These are phyloP conservation scores for Chalaropsis ovoidea DNA, from an alignment of 2,329 filamentous ascomycete species.

Conservation along the genomic window DNA sequence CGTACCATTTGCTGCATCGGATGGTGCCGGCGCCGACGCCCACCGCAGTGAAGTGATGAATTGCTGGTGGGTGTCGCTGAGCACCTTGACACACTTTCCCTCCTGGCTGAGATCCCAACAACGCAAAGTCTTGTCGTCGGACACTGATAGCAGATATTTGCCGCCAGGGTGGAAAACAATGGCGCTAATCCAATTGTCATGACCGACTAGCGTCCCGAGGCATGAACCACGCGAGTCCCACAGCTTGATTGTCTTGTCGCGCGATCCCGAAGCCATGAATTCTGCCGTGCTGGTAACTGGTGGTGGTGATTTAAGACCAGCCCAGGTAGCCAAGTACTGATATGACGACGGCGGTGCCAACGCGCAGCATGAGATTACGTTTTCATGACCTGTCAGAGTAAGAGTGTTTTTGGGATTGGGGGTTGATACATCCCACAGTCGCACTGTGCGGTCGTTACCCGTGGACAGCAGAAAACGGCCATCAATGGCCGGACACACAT, in stretches of 20 bases:
- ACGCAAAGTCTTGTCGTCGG: constrained; percentile 82
- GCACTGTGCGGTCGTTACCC: constrained; percentile 69
- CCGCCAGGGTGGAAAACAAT: constrained; percentile 85
- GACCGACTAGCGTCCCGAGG: constrained; percentile 73
- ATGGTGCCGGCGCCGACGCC: constrained; percentile 50
- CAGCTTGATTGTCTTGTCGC: constrained; percentile 82
- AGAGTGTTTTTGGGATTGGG: constrained; percentile 59
- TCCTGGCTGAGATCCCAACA: constrained; percentile 93
- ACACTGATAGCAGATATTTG: constrained; percentile 75
- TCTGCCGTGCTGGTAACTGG: constrained; percentile 65
- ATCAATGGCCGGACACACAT: constrained; percentile 71
- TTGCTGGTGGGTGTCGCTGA: constrained; percentile 67
- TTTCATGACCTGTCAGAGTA: constrained; percentile 76
- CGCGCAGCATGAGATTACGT: constrained; percentile 74
- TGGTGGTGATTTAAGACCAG: constrained; percentile 74
- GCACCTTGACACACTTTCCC: constrained; percentile 74
- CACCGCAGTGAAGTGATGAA: constrained; percentile 82
- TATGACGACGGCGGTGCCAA: constrained; percentile 75
- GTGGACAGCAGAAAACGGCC: constrained; percentile 74
- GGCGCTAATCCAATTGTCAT: constrained; percentile 88
- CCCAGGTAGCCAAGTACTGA: constrained; percentile 62
- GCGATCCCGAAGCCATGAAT: constrained; percentile 77
- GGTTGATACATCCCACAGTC: constrained; percentile 73
- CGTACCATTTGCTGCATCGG: constrained; percentile 39
- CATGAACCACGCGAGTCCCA: constrained; percentile 80